Evolutionary conservation across 2,329 filamentous ascomycete species (phyloP).

Genomic region (Fusarium incarnatum): DNA sequence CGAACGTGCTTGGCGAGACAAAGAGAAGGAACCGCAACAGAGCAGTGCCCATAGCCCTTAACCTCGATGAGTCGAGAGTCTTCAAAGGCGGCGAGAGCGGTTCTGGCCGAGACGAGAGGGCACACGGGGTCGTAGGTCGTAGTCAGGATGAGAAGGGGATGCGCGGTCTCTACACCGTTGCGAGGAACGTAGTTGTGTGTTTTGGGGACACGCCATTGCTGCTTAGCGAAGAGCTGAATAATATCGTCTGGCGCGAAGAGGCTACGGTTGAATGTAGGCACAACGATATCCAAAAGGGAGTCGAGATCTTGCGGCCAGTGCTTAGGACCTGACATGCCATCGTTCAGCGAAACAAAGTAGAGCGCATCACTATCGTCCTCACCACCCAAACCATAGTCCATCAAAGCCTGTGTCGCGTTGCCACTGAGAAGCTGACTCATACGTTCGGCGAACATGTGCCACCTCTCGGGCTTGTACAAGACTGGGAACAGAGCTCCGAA

Average conservation of each 20-base stretch:
- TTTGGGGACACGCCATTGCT: constrained; percentile 48
- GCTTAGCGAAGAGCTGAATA: constrained; percentile 49
- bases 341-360: constrained; percentile 46
- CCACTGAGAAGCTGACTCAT: constrained; percentile 53
- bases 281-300: constrained; percentile 51
- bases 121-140: constrained; percentile 63
- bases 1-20: constrained; percentile 53
- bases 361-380: constrained; percentile 43
- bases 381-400: constrained; percentile 48
- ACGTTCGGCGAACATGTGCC: constrained; percentile 52
- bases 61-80: constrained; percentile 56
- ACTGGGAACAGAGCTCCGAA: constrained; percentile 53
- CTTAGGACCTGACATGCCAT: constrained; percentile 39
- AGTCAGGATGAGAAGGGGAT: constrained; percentile 50
- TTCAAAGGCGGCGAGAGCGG: constrained; percentile 51
- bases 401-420: constrained; percentile 54
- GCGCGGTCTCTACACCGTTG: constrained; percentile 49
- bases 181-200: constrained; percentile 47
- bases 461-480: constrained; percentile 54
- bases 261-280: constrained; percentile 50
- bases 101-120: constrained; percentile 54
- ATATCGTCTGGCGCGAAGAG: constrained; percentile 47
- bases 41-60: constrained; percentile 58
- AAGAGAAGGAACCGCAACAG: constrained; percentile 52
- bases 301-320: constrained; percentile 51